A percentile compares a stretch with the other conserved stretches of the same genome.
These are phyloP conservation scores for Coccomyxa sp. DNA, from an alignment of 139 green algal species.

Conservation along the genomic window DNA sequence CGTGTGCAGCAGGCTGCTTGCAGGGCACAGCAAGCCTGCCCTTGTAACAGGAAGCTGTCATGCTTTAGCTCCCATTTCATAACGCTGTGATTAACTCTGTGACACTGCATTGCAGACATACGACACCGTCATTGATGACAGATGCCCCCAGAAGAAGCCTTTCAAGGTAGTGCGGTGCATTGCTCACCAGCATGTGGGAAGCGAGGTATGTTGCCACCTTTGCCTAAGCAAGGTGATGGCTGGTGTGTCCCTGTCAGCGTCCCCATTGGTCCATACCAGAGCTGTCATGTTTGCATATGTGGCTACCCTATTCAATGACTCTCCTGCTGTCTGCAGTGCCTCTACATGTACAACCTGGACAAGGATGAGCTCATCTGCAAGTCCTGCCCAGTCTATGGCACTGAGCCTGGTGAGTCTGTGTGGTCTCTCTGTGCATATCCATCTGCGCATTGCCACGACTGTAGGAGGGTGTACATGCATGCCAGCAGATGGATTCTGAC, in stretches of 20 bases:
- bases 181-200: slow-evolving; percentile 8
- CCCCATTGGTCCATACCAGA: too few species aligned
- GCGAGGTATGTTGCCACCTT: too few species aligned
- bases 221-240: too few species aligned
- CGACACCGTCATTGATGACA: neutral
- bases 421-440: too few species aligned
- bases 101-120: neutral
- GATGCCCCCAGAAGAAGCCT: slow-evolving; percentile 4
- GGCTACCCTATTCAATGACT: too few species aligned
- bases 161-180: slow-evolving; percentile 3
- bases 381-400: slow-evolving; percentile 4
- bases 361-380: slow-evolving; percentile 4
- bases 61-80: neutral
- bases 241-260: too few species aligned
- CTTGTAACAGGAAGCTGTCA: neutral
- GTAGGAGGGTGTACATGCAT: neutral
- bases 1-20: neutral
- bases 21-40: neutral
- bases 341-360: slow-evolving; percentile 1
- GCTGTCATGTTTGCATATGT: too few species aligned
- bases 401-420: neutral
- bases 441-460: neutral
- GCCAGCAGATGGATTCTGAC: neutral
- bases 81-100: neutral
- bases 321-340: too few species aligned